Base-by-base conservation (phyloP, 176 grass and related monocot species). In the Oryza brachyantha region DNA sequence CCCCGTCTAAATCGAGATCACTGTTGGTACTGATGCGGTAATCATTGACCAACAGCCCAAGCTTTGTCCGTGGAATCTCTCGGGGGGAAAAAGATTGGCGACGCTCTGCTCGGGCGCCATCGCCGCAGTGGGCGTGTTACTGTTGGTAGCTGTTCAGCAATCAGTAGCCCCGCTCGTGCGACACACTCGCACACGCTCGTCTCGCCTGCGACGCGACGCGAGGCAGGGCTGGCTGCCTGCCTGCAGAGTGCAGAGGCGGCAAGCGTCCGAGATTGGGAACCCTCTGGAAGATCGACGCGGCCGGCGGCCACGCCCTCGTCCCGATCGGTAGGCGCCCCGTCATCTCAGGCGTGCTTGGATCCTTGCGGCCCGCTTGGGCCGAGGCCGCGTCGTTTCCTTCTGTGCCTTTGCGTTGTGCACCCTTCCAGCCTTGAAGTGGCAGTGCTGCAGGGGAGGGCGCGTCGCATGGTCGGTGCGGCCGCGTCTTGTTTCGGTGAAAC, bases 311-410 rank as follows among this genome's bases (percentile, higher is more conserved):
- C 42, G n/a, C 37, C 64, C 21, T 31, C 16, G 1, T 52, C 48
- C 42, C 45, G 37, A 28, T 11, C 55, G 72, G 79, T 83, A 38
- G 74, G 79, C 67, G 74, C 35, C 60, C 12, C 79, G 59, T 83
- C 85, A 16, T 31, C 59, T 78, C 85, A 1, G 21, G 21, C 22
- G 46, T 17, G 29, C 31, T 26, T 74, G 77, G 63, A 74, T n/a
- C 31, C 76, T 40, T 75, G 35, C 55, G 32, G 31, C n/a, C n/a
- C n/a, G n/a, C n/a, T n/a, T n/a, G n/a, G n/a, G n/a, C n/a, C n/a
- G n/a, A n/a, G n/a, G n/a, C n/a, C 31, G 31, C 31, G 31, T 32
- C 4, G 3, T 4, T 12, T 9, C 39, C 39, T 41, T 10, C 39
- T 36, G 35, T 36, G 35, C 35, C 35, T 36, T 32, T 32, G n/a